Evolutionary conservation across 495 filamentous ascomycete genomes (phyloP), one percentile per base, ranked within the genome.

Genomic region (Aeminium ludgeri): DNA sequence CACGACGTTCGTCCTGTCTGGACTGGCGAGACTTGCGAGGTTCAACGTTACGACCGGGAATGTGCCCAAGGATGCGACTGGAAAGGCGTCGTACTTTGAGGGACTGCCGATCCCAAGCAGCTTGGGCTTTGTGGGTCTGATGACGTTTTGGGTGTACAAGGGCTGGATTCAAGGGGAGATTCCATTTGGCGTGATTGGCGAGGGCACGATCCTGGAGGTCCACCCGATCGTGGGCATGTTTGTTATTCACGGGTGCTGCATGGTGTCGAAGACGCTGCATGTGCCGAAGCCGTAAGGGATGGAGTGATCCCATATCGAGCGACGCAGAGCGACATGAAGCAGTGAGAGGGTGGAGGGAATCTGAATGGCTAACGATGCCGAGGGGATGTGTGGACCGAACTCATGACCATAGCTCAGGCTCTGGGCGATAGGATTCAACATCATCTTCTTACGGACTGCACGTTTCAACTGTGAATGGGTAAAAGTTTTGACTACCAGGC

Each of bases 21-120:
- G 91, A 27, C 70, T 97, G 39, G 91, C 87, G 10, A 82, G 89
- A 17, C 71, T 97, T 17, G 89, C 89, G 23, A 79, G 89, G 46
- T 97, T 97, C 71, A 97, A 97, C 59, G 89, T 97, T 32, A 96
- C 91, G 1, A 86, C 84, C 8, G 67, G 74, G 30, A 71, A 72
- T 41, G 68, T 97, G 11, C 89, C 89, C 34, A 95, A 94, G 64
- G 91, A 97, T 52, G 76, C 74, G 31, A 75, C 66, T 6, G 89
- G 89, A 34, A 97, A 97, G 64, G 81, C 78, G 18, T 72, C 76
- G 54, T 96, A 92, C 59, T 97, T 97, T 49, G 86, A 96, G 61
- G 89, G 89, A 54, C 91, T 87, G 2, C 89, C 89, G 13, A 96
- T 96, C 55, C 89, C 89, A 2, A 96, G 82, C 3, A 82, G 79